Evolutionary conservation across 2,329 filamentous ascomycete genomes (phyloP), one percentile per base, ranked within the genome.

Genomic region (Myriosclerotinia curreyana): DNA sequence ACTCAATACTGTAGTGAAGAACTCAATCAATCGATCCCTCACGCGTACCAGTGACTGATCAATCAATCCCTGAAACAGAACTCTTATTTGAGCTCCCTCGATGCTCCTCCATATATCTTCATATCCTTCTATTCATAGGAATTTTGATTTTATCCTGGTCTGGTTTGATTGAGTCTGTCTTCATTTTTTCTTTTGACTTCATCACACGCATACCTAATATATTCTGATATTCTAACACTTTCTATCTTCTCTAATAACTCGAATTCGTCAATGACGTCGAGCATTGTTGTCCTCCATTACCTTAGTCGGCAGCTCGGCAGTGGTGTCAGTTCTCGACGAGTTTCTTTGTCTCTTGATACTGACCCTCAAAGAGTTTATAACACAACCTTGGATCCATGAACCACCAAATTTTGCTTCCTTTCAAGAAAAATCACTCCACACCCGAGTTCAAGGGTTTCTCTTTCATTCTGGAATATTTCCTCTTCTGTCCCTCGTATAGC

Each of bases 271-370:
- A 49, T 22, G 12, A 17, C 17, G 46, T 12, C 12, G 12, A 49
- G 12, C 15, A 42, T 17, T 42, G 9, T 22, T 17, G 1, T 0
- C 15, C 15, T 20, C 17, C 28, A 48, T 36, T 20, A 34, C 22
- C 14, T 17, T 42, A 31, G 28, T 48, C n/a, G n/a, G 42, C 20
- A 34, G 12, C 40, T 44, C 38, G 25, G 53, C 6, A 36, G 7
- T 53, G 11, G 38, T 44, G n/a, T 17, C 9, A 59, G 8, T 48
- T 36, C 28, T 38, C 11, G 55, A 36, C 15, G 20, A 3, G 42
- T 36, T 36, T 59, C 55, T 59, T 59, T 59, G 31, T 48, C 25
- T 20, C 31, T 59, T 1, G 9, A 59, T n/a, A 22, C n/a, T 48
- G n/a, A 2, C 8, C 7, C 20, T 36, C 55, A 59, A 59, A 59